A percentile compares a stretch with the other conserved stretches of the same genome.
phyloP scores from a whole-genome alignment of 192 early-diverging fungal species.

The Dissophora ornata region DNA sequence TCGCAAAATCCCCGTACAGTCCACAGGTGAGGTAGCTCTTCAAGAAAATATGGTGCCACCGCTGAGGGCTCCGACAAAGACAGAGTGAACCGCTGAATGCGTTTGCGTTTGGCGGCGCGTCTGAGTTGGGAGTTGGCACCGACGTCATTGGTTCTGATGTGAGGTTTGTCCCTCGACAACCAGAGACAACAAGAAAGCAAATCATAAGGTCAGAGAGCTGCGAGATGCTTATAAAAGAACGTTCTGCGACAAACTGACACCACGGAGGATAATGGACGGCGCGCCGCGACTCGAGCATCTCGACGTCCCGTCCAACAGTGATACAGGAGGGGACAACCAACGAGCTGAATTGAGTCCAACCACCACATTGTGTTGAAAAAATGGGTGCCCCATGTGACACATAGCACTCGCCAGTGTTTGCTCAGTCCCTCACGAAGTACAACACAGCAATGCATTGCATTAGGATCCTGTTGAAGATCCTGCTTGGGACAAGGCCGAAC shows the following conservation, averaged over 20 bases:
- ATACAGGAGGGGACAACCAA: constrained; percentile 20
- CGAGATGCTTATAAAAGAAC: no score
- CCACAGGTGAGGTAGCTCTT: no score
- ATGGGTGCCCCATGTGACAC: constrained; percentile 14
- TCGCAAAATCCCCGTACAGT: no score
- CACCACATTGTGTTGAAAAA: constrained; percentile 18
- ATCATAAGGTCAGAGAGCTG: not conserved
- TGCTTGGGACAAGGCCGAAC: not conserved
- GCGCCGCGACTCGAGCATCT: constrained; percentile 20
- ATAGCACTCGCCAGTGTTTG: not conserved
- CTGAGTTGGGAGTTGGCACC: no score
- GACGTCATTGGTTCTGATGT: no score
- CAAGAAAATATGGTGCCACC: no score
- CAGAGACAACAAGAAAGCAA: no score
- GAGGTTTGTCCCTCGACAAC: no score
- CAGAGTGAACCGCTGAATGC: no score
- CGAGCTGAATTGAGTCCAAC: constrained; percentile 17
- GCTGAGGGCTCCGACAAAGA: no score
- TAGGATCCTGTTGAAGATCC: constrained; percentile 22
- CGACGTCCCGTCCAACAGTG: constrained; percentile 14
- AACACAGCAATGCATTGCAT: not conserved
- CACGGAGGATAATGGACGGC: constrained; percentile 9
- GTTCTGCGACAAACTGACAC: no score
- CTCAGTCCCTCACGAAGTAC: constrained; percentile 7
- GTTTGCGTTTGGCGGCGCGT: no score